Conservation (phyloP, 2,329 filamentous ascomycete genomes). For the Tolypocladium ovalisporum region DNA sequence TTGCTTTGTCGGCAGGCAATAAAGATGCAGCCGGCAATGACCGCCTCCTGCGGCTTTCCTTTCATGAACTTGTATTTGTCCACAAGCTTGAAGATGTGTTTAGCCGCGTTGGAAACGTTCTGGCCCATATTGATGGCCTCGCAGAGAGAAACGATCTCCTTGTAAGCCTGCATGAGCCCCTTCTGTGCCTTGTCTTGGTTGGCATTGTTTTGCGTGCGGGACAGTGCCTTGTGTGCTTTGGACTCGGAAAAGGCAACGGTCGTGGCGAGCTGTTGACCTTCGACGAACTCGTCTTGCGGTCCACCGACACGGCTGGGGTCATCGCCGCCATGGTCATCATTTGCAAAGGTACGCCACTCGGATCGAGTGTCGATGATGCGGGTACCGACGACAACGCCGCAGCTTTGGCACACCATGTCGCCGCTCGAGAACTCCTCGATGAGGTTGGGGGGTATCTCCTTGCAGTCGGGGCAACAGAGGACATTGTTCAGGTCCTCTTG, state of each 20-base stretch:
- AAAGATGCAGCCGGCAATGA: slow-evolving; percentile 95
- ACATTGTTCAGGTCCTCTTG: slow-evolving; percentile 79
- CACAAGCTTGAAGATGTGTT: slow-evolving; percentile 89
- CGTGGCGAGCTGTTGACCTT: slow-evolving; percentile 82
- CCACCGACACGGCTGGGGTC: slow-evolving; percentile 98
- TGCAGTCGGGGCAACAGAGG: slow-evolving; percentile 83
- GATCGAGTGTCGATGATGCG: slow-evolving; percentile 92
- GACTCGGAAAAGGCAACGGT: slow-evolving; percentile 76
- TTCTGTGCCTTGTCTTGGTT: slow-evolving; percentile 77
- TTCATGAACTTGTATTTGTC: slow-evolving; percentile 92
- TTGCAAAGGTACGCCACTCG: slow-evolving; percentile 98
- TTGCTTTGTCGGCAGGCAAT: slow-evolving; percentile 88
- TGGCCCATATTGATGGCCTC: slow-evolving; percentile 75
- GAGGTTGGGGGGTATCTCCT: slow-evolving; percentile 81
- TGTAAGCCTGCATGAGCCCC: slow-evolving; percentile 70
- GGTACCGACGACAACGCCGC: slow-evolving; percentile 81
- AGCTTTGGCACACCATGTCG: slow-evolving; percentile 87
- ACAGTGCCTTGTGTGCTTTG: slow-evolving; percentile 60
- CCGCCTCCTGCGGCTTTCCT: slow-evolving; percentile 85
- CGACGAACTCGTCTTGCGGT: slow-evolving; percentile 77
- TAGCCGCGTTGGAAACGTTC: slow-evolving; percentile 77
- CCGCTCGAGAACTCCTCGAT: slow-evolving; percentile 87
- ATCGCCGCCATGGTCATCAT: slow-evolving; percentile 92
- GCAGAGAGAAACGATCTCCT: slow-evolving; percentile 78
- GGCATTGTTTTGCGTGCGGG: slow-evolving; percentile 79